These are phyloP conservation scores for Umbelopsis isabellina DNA, from an alignment of 192 early-diverging fungal genomes.

Conservation along the genomic window DNA sequence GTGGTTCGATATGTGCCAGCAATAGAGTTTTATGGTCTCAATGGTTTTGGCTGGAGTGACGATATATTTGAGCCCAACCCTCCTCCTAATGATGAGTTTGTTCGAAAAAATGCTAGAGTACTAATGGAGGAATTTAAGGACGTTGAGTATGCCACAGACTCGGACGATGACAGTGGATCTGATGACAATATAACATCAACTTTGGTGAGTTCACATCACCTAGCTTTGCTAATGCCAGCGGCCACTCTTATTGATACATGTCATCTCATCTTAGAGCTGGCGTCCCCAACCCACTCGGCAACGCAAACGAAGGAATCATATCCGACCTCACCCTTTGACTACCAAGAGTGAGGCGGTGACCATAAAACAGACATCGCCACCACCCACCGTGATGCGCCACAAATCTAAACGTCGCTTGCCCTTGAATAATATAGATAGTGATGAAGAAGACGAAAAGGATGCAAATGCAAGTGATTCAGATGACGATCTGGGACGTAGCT, in stretches of 20 bases:
- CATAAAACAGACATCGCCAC: neutral
- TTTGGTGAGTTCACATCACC: neutral
- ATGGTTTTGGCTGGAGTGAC: slow-evolving; percentile 9
- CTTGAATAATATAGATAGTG: slow-evolving; percentile 8
- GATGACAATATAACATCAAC: neutral
- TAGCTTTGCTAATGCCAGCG: neutral
- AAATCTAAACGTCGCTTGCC: slow-evolving; percentile 7
- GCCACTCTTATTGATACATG: neutral
- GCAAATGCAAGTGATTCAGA: slow-evolving; percentile 8
- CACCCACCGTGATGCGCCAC: neutral
- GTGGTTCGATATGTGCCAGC: slow-evolving; percentile 7
- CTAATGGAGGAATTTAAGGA: slow-evolving; percentile 15
- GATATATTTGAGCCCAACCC: slow-evolving; percentile 19
- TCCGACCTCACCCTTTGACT: neutral
- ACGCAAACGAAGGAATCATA: neutral
- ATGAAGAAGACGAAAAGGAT: neutral
- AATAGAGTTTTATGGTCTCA: slow-evolving; percentile 13
- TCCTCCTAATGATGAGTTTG: slow-evolving; percentile 10
- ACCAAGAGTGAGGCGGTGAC: neutral
- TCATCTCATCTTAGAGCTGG: neutral
- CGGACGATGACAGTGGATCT: slow-evolving; percentile 8
- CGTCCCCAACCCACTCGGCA: neutral
- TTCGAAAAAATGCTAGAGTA: neutral
- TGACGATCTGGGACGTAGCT: neutral
- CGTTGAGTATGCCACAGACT: slow-evolving; percentile 7